These are phyloP conservation scores for Xenosphaeropsis pyriputrescens DNA, from an alignment of 2,329 filamentous ascomycete species.

Conservation along the genomic window DNA sequence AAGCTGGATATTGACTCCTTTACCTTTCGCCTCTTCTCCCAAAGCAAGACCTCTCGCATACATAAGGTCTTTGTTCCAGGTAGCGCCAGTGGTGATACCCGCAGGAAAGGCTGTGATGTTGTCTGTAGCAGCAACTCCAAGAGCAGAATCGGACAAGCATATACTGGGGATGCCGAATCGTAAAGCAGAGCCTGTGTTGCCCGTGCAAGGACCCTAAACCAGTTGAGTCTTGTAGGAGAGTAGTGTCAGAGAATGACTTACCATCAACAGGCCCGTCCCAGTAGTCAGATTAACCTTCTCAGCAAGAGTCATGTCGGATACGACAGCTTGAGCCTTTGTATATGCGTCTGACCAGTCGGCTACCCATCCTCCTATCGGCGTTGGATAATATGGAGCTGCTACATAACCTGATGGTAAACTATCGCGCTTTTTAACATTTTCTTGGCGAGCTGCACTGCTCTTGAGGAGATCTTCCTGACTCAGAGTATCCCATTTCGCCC, in stretches of 20 bases:
- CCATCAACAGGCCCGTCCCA: conserved; percentile 60
- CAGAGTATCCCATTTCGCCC: too few relatives aligned
- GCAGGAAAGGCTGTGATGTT: conserved; percentile 65
- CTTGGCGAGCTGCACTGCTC: too few relatives aligned
- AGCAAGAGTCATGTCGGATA: conserved; percentile 63
- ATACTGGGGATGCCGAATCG: conserved; percentile 60
- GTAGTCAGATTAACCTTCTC: conserved; percentile 70
- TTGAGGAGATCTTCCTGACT: too few relatives aligned
- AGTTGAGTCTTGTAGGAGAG: neutral
- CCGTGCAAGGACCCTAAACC: conserved; percentile 44
- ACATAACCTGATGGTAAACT: conserved; percentile 3
- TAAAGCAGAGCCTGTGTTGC: conserved; percentile 58
- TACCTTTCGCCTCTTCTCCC: conserved; percentile 57
- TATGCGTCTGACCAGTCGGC: conserved; percentile 52
- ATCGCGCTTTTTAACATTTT: neutral
- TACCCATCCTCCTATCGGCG: conserved; percentile 38
- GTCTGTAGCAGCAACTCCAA: conserved; percentile 59
- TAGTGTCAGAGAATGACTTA: neutral
- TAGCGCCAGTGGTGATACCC: conserved; percentile 64
- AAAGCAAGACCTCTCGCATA: conserved; percentile 52
- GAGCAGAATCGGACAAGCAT: conserved; percentile 56
- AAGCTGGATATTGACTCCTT: conserved; percentile 57
- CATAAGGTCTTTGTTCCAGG: conserved; percentile 60
- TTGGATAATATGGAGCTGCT: conserved; percentile 10
- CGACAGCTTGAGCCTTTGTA: conserved; percentile 49